Evolutionary conservation across 2,329 filamentous ascomycete genomes (phyloP), one percentile per base, ranked within the genome.

Genomic region (Colletotrichum kahawae): DNA sequence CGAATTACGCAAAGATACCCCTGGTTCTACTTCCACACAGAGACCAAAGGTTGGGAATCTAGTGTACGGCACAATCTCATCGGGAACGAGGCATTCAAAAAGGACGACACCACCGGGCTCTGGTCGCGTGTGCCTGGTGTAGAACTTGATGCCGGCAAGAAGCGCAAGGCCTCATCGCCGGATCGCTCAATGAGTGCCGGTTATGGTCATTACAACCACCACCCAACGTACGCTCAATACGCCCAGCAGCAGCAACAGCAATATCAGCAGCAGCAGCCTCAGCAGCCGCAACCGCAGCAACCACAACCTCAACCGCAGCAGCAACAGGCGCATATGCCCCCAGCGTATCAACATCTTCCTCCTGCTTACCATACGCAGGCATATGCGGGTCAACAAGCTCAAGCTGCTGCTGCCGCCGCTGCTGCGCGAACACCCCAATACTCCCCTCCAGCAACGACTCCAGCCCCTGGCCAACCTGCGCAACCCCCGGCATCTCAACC

Each of bases 1-100:
- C 86, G 90, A 64, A 92, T 92, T 68, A 89, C 88, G 77, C 85
- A 86, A 74, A 86, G 86, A 77, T 92, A 92, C 77, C 90, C 90
- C 12, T 92, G 88, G 85, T 92, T 90, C 77, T 90, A 88, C 77
- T 92, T 92, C 78, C 86, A 85, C 69, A 89, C 90, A 21, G 90
- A 91, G 79, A 92, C 90, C 7, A 92, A 91, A 79, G 90, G 90
- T n/a, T 92, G 90, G 90, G 90, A 92, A 80, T 92, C 90, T 77
- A 92, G 90, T 78, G 90, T 92, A n/a, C 88, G 90, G 1, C 90
- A 92, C 78, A 92, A 92, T 71, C 85, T 92, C 33, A 91, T 92
- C 77, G 90, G 90, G 4, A 92, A 92, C 79, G 88, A 90, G 77
- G 90, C 90, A 8, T 92, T 92, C 80, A 86, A 85, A 77, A 92